phyloP scores from a whole-genome alignment of 257 asterid genomes.

The Solanum sitiens region DNA sequence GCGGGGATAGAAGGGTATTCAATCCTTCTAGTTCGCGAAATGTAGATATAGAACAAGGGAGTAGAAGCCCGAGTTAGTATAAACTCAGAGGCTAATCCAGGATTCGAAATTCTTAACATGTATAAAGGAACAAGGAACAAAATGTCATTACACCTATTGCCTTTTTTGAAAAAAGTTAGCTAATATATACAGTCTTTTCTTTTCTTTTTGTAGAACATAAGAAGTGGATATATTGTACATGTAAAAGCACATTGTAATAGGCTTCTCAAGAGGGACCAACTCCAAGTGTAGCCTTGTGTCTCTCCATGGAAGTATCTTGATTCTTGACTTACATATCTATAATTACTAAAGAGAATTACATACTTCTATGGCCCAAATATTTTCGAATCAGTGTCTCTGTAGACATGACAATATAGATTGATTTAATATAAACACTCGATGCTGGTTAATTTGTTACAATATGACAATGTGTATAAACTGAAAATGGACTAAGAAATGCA shows the following conservation, averaged over 20 bases:
- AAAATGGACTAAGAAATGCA: no score
- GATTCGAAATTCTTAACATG: neutral
- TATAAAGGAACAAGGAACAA: neutral
- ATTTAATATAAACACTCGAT: no score
- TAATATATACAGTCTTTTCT: neutral
- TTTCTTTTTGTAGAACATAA: neutral
- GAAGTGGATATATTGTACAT: neutral
- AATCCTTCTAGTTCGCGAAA: neutral
- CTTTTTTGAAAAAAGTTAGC: neutral
- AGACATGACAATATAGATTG: neutral
- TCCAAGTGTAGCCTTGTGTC: neutral
- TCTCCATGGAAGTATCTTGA: neutral
- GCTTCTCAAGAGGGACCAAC: neutral
- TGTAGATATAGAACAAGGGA: slow-evolving; percentile 5
- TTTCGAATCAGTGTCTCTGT: neutral
- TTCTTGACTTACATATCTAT: neutral
- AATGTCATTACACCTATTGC: neutral
- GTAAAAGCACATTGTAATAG: neutral
- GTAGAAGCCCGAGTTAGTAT: neutral
- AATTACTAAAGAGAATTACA: neutral
- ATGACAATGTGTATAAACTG: no score
- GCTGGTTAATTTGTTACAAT: no score
- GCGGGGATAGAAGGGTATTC: neutral
- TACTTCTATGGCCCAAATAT: neutral
- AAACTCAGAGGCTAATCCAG: neutral